Conservation (phyloP, 2,329 filamentous ascomycete genomes). For the Botrytis sinoallii region DNA sequence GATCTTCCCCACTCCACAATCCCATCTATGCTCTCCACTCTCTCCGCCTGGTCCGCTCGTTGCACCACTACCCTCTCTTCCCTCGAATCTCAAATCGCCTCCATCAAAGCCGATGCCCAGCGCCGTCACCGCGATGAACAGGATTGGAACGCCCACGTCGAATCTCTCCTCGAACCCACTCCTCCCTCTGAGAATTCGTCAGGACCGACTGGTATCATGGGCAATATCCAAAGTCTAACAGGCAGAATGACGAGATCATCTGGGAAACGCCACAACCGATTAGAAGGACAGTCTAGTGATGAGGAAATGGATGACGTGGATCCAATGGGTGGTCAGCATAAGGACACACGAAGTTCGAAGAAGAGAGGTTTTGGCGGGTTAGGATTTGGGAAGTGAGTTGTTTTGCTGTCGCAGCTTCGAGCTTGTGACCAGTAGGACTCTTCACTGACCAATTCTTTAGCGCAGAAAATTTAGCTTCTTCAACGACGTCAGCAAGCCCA, state of each 20-base stretch:
- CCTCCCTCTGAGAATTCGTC: neutral
- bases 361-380: slow-evolving; percentile 41
- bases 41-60: slow-evolving; percentile 74
- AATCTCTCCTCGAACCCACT: slow-evolving; percentile 32
- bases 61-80: slow-evolving; percentile 71
- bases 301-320: slow-evolving; percentile 24
- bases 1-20: slow-evolving; percentile 76
- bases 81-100: slow-evolving; percentile 71
- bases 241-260: slow-evolving; percentile 12
- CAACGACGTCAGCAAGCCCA: neutral
- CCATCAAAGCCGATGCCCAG: slow-evolving; percentile 58
- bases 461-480: neutral
- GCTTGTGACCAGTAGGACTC: slow-evolving; percentile 3
- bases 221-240: neutral
- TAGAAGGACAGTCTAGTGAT: slow-evolving; percentile 48
- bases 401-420: neutral
- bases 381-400: slow-evolving; percentile 20
- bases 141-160: slow-evolving; percentile 35
- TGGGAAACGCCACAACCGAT: neutral
- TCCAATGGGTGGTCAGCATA: slow-evolving; percentile 44
- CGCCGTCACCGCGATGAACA: slow-evolving; percentile 45
- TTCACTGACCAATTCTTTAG: slow-evolving; percentile 7
- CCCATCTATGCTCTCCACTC: slow-evolving; percentile 61
- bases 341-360: slow-evolving; percentile 53
- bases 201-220: neutral